A percentile compares a stretch with the other conserved stretches of the same genome.
phyloP scores from a whole-genome alignment of 2,329 filamentous ascomycete species.

The Fusarium sp. region DNA sequence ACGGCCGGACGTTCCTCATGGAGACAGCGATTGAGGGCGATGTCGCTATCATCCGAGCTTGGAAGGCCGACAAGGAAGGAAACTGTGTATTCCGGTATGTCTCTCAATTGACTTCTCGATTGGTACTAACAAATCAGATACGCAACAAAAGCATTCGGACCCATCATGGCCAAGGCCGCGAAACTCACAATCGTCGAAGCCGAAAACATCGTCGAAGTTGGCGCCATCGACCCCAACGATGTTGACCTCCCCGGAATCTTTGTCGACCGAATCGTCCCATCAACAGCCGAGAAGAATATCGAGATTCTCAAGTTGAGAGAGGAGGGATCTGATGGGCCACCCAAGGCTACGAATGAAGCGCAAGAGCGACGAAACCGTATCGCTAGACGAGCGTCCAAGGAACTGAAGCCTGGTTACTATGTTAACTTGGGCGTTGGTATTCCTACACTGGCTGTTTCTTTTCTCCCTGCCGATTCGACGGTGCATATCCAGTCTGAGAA shows the following conservation, averaged over 20 bases:
- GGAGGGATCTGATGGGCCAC: slow-evolving; percentile 47
- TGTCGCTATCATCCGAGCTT: slow-evolving; percentile 78
- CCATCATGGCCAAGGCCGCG: slow-evolving; percentile 83
- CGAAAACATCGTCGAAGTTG: slow-evolving; percentile 80
- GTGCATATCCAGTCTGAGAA: slow-evolving; percentile 91
- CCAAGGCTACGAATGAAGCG: slow-evolving; percentile 55
- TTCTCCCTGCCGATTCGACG: slow-evolving; percentile 70
- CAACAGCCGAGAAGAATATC: slow-evolving; percentile 74
- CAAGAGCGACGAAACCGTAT: slow-evolving; percentile 73
- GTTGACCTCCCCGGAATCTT: slow-evolving; percentile 85
- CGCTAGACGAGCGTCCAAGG: slow-evolving; percentile 78
- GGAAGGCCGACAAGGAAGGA: slow-evolving; percentile 77
- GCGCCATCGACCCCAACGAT: slow-evolving; percentile 75
- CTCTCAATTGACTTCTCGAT: not conserved
- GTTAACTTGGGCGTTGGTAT: slow-evolving; percentile 87
- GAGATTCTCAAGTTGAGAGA: slow-evolving; percentile 71
- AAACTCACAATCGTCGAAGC: slow-evolving; percentile 82
- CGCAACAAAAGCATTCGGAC: slow-evolving; percentile 78
- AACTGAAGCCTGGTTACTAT: slow-evolving; percentile 82
- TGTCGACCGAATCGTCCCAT: slow-evolving; percentile 81
- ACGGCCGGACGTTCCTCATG: slow-evolving; percentile 77
- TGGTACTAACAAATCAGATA: slow-evolving; percentile 52
- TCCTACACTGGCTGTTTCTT: slow-evolving; percentile 83
- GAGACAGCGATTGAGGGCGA: slow-evolving; percentile 79
- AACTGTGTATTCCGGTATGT: slow-evolving; percentile 78